phyloP scores from a whole-genome alignment of 2,329 filamentous ascomycete genomes.

The Paracamarosporium sp. region DNA sequence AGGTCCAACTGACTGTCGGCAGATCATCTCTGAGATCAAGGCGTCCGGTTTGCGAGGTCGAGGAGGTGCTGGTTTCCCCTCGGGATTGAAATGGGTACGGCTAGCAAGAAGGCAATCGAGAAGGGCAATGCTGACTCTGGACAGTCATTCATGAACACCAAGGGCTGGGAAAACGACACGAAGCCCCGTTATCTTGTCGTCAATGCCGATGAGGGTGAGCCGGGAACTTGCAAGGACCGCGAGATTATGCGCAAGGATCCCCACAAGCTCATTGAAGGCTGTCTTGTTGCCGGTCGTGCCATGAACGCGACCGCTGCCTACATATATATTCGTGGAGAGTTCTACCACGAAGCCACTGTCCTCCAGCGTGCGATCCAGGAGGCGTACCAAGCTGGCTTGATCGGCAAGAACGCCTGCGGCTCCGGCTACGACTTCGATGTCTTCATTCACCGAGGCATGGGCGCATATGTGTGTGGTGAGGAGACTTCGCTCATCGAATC shows the following conservation, averaged over 20 bases:
- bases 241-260: constrained; percentile 99
- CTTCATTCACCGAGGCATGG: constrained; percentile 94
- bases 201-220: constrained; percentile 98
- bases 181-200: constrained; percentile 97
- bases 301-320: constrained; percentile 99
- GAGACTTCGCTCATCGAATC: constrained; percentile 99
- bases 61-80: constrained; percentile 97
- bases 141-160: constrained; percentile 99
- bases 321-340: constrained; percentile 99
- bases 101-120: constrained; percentile 6
- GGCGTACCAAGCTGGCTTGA: constrained; percentile 90
- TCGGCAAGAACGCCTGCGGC: constrained; percentile 97
- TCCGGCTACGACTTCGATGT: constrained; percentile 98
- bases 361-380: constrained; percentile 97
- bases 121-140: constrained; percentile 25
- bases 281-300: constrained; percentile 90
- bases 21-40: constrained; percentile 98
- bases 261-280: constrained; percentile 98
- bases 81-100: constrained; percentile 95
- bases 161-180: constrained; percentile 97
- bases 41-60: constrained; percentile 92
- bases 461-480: constrained; percentile 97
- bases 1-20: constrained; percentile 27
- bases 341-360: constrained; percentile 92
- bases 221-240: constrained; percentile 98